A percentile compares a stretch with the other conserved stretches of the same genome.
Conservation (phyloP, 1,139 yeast genomes). For the Scheffersomyces titani region DNA sequence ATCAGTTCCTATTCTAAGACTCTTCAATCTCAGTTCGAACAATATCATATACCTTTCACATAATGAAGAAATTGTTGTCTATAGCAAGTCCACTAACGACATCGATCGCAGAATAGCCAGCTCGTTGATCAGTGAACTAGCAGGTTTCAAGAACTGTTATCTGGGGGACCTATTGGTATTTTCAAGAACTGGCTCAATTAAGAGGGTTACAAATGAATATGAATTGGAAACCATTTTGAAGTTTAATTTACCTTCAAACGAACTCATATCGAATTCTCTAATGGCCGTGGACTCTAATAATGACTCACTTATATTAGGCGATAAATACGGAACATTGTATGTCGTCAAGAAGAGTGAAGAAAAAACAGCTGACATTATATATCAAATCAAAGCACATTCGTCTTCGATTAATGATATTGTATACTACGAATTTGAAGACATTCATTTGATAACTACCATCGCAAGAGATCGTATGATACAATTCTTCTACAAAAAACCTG, state of each 20-base stretch:
- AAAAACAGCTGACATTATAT: conserved; percentile 11
- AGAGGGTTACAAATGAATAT: conserved; percentile 16
- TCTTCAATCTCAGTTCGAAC: conserved; percentile 16
- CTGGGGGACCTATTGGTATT: conserved; percentile 34
- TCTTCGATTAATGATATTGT: conserved; percentile 48
- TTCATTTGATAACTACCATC: conserved; percentile 40
- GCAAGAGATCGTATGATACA: conserved; percentile 68
- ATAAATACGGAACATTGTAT: conserved; percentile 45
- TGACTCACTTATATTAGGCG: conserved; percentile 40
- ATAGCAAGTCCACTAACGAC: conserved; percentile 12
- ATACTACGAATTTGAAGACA: conserved; percentile 24
- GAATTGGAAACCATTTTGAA: conserved; percentile 12
- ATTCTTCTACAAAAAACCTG: conserved; percentile 30
- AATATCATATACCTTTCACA: conserved; percentile 30
- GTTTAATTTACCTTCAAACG: conserved; percentile 26
- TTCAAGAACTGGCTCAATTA: conserved; percentile 43
- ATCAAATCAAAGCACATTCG: conserved; percentile 47
- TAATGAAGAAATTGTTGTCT: conserved; percentile 31
- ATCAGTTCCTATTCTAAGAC: conserved; percentile 8
- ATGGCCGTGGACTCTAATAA: conserved; percentile 28
- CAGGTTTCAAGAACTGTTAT: conserved; percentile 35
- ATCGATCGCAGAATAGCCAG: conserved; percentile 24
- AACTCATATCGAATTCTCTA: conserved; percentile 26
- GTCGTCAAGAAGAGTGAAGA: conserved; percentile 16
- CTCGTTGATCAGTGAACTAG: conserved; percentile 35